phyloP scores from a whole-genome alignment of 1,139 yeast genomes.

The Blastobotrys aristatus region DNA sequence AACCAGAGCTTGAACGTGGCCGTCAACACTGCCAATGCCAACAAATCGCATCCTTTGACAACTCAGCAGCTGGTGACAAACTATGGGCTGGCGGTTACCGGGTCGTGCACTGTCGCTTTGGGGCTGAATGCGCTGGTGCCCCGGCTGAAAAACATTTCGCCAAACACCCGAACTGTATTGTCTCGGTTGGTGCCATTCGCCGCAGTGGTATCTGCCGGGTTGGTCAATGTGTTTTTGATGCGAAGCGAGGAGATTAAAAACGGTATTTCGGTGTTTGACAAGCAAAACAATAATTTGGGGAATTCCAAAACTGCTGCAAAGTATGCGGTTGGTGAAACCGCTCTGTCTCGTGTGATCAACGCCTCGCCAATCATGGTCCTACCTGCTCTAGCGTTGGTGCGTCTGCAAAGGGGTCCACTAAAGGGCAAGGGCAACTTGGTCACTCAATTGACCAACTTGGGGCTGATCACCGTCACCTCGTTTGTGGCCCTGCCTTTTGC shows the following conservation, averaged over 20 bases:
- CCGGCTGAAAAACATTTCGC: conserved; percentile 58
- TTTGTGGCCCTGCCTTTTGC: conserved; percentile 91
- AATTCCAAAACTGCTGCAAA: conserved; percentile 79
- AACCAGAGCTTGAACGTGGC: conserved; percentile 96
- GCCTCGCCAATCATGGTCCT: conserved; percentile 97
- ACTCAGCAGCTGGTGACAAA: conserved; percentile 70
- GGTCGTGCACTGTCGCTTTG: conserved; percentile 91
- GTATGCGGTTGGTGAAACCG: conserved; percentile 95
- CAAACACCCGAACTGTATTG: conserved; percentile 63
- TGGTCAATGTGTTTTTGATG: conserved; percentile 91
- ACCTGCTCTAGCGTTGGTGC: conserved; percentile 80
- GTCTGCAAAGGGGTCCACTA: conserved; percentile 63
- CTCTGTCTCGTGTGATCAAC: conserved; percentile 87
- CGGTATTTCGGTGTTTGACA: conserved; percentile 76
- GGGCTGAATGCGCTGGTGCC: conserved; percentile 91
- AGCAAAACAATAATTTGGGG: conserved; percentile 54
- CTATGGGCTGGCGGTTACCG: conserved; percentile 84
- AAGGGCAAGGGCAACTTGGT: conserved; percentile 46
- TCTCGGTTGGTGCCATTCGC: conserved; percentile 94
- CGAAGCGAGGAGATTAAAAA: conserved; percentile 87
- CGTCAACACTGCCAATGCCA: conserved; percentile 91
- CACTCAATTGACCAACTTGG: conserved; percentile 70
- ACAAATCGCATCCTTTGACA: conserved; percentile 86
- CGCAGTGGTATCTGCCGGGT: conserved; percentile 95
- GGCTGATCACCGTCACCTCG: conserved; percentile 78